A percentile compares a stretch with the other conserved stretches of the same genome.
These are phyloP conservation scores for Euryodendron excelsum DNA, from an alignment of 148 eudicot genomes.

Conservation along the genomic window DNA sequence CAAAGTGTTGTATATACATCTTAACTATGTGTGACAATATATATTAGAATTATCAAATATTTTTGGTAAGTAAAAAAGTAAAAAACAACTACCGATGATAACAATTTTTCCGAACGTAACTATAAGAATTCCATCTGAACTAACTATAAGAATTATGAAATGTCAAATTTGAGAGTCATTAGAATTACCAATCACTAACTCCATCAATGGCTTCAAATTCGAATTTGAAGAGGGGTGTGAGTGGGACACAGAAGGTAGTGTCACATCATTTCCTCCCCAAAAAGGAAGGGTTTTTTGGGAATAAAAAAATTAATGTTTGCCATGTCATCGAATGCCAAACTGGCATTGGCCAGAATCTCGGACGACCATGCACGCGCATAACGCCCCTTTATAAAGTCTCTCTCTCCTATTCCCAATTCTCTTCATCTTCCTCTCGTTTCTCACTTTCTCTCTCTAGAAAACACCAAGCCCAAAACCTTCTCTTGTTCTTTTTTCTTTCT, in stretches of 20 bases:
- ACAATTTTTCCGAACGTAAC: no score
- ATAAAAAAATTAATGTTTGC: neutral
- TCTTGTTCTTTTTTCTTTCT: conserved; percentile 17
- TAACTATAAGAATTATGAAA: no score
- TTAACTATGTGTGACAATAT: no score
- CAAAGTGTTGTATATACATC: no score
- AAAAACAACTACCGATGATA: no score
- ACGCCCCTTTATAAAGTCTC: conserved; percentile 21
- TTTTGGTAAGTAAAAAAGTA: no score
- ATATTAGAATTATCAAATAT: no score
- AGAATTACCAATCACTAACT: no score
- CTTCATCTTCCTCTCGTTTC: neutral
- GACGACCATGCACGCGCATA: conserved; percentile 14
- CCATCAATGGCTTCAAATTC: neutral
- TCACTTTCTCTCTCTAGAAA: neutral
- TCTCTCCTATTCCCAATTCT: conserved; percentile 11
- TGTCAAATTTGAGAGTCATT: no score
- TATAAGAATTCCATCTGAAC: no score
- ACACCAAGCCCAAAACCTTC: neutral
- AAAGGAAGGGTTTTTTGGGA: neutral
- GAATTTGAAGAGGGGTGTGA: neutral
- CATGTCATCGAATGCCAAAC: conserved; percentile 23
- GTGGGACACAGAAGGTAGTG: conserved; percentile 3
- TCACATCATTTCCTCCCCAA: neutral
- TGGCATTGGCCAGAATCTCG: conserved; percentile 12